phyloP scores from a whole-genome alignment of 1,284 basidiomycete species.

The Heterobasidion parviporum region DNA sequence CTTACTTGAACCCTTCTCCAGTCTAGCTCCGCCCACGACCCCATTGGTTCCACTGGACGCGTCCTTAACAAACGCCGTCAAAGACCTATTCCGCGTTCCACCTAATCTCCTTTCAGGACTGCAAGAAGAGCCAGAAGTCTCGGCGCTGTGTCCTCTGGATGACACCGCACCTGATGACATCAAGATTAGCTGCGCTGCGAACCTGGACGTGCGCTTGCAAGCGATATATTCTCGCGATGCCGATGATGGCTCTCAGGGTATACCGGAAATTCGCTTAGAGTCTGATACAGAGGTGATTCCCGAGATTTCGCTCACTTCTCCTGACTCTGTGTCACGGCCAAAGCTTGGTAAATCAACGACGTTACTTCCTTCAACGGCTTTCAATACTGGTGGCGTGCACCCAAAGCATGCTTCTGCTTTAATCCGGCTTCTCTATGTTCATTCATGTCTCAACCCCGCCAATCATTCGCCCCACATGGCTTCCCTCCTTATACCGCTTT shows the following conservation, averaged over 20 bases:
- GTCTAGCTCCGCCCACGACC: conserved; percentile 35
- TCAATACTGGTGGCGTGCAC: conserved; percentile 39
- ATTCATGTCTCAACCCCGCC: conserved; percentile 65
- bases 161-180: conserved; percentile 36
- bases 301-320: conserved; percentile 22
- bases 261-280: conserved; percentile 10
- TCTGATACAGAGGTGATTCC: conserved; percentile 27
- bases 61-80: conserved; percentile 39
- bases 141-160: conserved; percentile 44
- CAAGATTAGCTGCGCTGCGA: conserved; percentile 39
- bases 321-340: conserved; percentile 19
- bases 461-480: conserved; percentile 58
- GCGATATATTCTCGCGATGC: conserved; percentile 29
- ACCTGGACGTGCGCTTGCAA: conserved; percentile 46
- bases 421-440: conserved; percentile 64
- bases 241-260: conserved; percentile 5
- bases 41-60: conserved; percentile 38
- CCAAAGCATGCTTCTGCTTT: conserved; percentile 56
- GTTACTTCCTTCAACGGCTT: conserved; percentile 41
- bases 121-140: conserved; percentile 41
- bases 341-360: conserved; percentile 29
- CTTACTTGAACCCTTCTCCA: conserved; percentile 46
- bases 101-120: conserved; percentile 40
- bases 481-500: conserved; percentile 62
- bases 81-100: conserved; percentile 53